Evolutionary conservation across 192 early-diverging fungal species (phyloP), one percentile per base, ranked within the genome.

Genomic region (Gaertneriomyces semiglobifer): DNA sequence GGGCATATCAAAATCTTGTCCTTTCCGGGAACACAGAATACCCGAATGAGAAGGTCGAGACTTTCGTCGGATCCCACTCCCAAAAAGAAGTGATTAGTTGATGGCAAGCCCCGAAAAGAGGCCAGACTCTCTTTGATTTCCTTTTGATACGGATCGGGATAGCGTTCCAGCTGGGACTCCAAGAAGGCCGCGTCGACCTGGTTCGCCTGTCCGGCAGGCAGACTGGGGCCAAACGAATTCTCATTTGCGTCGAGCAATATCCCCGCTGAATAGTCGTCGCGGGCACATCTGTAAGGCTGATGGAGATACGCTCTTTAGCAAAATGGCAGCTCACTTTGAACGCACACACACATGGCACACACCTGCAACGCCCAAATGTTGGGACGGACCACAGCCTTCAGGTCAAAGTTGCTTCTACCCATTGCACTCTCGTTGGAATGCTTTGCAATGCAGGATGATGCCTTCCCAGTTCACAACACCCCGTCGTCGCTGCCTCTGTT

Each of bases 161-260:
- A 99, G 57, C 96, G 81, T 78, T 98, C 88, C 53, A 97, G 87
- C 53, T 88, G 72, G 40, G 78, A 48, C 4, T 55, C 69, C 54
- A 63, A 46, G 51, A 73, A 53, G 8, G 63, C 41, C 18, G 19
- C 44, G 44, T 79, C 69, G 25, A 52, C 62, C 16, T 58, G 60
- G 1, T 54, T 16, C 12, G 14, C 12, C 12, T 57, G 39, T 63
- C 57, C 2, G 74, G 60, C 55, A 5, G 66, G 44, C 5, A 77
- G 41, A 16, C 71, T 45, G 0, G 88, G 78, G 0, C 98, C 98
- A 72, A 89, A 92, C 59, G 92, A 85, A 82, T 99, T 99, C 74
- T 99, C 96, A 74, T 99, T 99, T 41, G 98, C 96, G 70, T 99
- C 96, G n/a, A 99, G 85, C 11, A 99, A 78, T 53, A 99, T 90